Evolutionary conservation across 495 filamentous ascomycete species (phyloP).

Genomic region (Amphirosellinia nigrospora): DNA sequence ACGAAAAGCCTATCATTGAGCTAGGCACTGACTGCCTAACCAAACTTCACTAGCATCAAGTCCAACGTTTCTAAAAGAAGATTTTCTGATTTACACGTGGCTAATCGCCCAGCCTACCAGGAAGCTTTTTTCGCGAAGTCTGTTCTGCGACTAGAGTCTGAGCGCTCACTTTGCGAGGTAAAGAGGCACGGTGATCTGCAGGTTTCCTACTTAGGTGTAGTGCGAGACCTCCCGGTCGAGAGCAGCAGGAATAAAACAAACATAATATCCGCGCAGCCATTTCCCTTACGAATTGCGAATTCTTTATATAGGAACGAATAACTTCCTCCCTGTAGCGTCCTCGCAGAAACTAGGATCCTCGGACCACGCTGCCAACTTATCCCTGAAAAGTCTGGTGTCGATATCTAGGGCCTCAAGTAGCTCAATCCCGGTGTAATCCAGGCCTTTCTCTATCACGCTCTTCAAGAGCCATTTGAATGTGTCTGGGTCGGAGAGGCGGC

Average conservation of each 20-base stretch:
- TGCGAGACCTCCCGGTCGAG: neutral
- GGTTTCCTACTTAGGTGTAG: neutral
- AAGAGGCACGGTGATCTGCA: neutral
- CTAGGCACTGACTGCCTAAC: neutral
- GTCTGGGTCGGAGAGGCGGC: slow-evolving; percentile 24
- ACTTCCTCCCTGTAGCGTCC: neutral
- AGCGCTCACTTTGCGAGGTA: neutral
- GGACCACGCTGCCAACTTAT: neutral
- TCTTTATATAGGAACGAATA: slow-evolving; percentile 4
- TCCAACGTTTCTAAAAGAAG: neutral
- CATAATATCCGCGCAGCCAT: neutral
- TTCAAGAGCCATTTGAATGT: neutral
- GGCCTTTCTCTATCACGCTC: neutral
- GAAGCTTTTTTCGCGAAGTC: neutral
- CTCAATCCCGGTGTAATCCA: neutral
- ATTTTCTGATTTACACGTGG: neutral
- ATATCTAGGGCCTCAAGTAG: neutral
- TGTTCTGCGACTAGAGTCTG: neutral
- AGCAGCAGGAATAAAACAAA: neutral
- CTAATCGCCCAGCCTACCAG: neutral
- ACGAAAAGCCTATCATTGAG: neutral
- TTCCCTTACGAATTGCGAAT: neutral
- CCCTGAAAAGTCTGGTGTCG: slow-evolving; percentile 5
- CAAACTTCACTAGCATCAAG: neutral
- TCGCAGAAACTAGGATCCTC: neutral